These are phyloP conservation scores for Xylariaceae sp. DNA, from an alignment of 2,329 filamentous ascomycete species.

Conservation along the genomic window DNA sequence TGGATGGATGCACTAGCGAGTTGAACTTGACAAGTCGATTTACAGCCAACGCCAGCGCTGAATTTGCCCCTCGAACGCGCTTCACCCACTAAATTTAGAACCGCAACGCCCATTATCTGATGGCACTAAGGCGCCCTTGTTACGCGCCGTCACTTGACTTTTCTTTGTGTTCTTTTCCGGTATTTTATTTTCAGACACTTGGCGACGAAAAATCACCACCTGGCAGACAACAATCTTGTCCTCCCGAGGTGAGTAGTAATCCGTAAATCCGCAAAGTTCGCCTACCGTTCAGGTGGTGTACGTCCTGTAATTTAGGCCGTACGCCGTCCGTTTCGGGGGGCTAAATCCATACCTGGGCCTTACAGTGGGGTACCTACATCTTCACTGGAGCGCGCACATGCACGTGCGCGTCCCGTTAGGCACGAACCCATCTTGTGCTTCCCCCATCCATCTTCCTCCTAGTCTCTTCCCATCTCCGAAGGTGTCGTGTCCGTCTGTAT, in stretches of 20 bases:
- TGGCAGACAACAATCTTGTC: background rate
- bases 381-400: too few relatives aligned
- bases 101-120: background rate
- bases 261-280: too few relatives aligned
- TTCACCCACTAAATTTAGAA: background rate
- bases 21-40: background rate
- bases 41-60: background rate
- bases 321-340: too few relatives aligned
- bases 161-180: background rate
- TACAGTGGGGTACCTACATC: too few relatives aligned
- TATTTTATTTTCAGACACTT: background rate
- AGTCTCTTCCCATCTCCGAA: too few relatives aligned
- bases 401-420: too few relatives aligned
- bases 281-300: too few relatives aligned
- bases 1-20: background rate
- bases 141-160: conserved; percentile 29
- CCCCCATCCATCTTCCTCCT: too few relatives aligned
- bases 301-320: too few relatives aligned
- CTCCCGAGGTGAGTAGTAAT: background rate
- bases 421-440: too few relatives aligned
- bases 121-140: conserved; percentile 11
- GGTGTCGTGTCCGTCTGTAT: too few relatives aligned
- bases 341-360: too few relatives aligned
- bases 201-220: background rate
- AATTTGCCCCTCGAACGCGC: conserved; percentile 25